Evolutionary conservation across 345 rosid genomes (phyloP), one percentile per base, ranked within the genome.

Genomic region (Eucalyptus sp.): DNA sequence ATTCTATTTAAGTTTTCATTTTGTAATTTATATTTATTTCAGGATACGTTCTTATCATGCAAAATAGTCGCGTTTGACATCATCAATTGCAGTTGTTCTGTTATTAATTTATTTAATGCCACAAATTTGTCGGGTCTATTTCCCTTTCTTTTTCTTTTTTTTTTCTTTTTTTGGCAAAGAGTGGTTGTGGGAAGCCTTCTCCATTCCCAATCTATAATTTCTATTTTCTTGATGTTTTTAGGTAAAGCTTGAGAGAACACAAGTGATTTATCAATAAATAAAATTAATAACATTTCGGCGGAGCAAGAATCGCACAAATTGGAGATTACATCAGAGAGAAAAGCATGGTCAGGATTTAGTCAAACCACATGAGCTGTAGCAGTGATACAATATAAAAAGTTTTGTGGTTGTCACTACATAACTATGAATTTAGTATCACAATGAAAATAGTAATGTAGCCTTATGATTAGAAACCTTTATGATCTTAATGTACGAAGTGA

Each of bases 31-130:
- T n/a, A 29, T n/a, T 64, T 64, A 29, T 16, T 7, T 64, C 1
- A 9, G 0, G 17, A 64, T 16, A n/a, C 0, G 1, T 71, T 71
- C 4, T 71, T 71, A 37, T 71, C 3, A 3, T 18, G 27, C 46
- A 17, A 71, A 71, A 2, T 24, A 37, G 4, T 10, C 8, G 0
- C 2, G 27, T 37, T 0, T 44, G 4, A 18, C 2, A 6, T 64
- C 7, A 20, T 71, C 27, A 5, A 4, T 13, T 37, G 4, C 1
- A 2, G 8, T 37, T 18, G 27, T 37, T 71, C 5, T 71, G 6
- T 33, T 71, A 33, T 17, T 13, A 13, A 71, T 33, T 71, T 17
- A 71, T 37, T 18, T 3, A 37, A 71, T 71, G 5, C 25, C 13
- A 71, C 46, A 17, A 9, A 71, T 71, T 71, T 33, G 46, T 33